Evolutionary conservation across 257 asterid genomes (phyloP), one percentile per base, ranked within the genome.

Genomic region (Solanum chaucha): DNA sequence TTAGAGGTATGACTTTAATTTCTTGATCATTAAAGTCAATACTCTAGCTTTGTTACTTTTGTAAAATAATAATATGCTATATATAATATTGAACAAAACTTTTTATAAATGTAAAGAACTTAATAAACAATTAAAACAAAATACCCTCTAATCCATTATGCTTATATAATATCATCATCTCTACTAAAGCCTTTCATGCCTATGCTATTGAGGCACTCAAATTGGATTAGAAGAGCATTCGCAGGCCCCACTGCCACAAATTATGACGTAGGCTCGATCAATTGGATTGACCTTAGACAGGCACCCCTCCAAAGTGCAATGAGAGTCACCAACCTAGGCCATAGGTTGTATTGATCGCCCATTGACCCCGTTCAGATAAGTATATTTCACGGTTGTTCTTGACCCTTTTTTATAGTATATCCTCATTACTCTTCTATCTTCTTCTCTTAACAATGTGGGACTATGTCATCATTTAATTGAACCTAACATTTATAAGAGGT

Each of bases 241-340:
- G 3, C 40, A 68, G 0, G 40, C 75, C 40, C 75, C 40, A 0
- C 75, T 30, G 1, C 12, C n/a, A 6, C 13, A 71, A 71, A 71
- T 32, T 84, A 87, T 75, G 89, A 87, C 72, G 2, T 78, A 87
- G 82, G 90, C 85, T 87, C 90, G 51, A 92, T 89, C 89, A 85
- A 82, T 86, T 90, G 89, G 80, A 89, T 46, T 87, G 86, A 92
- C 92, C 91, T 92, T 91, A 89, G 78, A 5, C 85, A 1, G 40
- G 75, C 87, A 14, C 91, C 92, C 91, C 89, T 92, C 84, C 89
- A 0, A 55, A 55, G 91, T 89, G 90, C 92, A 89, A 87, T 90
- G 87, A 67, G 86, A 55, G 89, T 87, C 75, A 28, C 40, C 6
- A 55, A 5, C 85, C 88, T 75, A 91, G 86, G 90, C 35, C 91